These are phyloP conservation scores for Trypanosoma theileri DNA, from an alignment of 208 protist genomes.

Conservation along the genomic window DNA sequence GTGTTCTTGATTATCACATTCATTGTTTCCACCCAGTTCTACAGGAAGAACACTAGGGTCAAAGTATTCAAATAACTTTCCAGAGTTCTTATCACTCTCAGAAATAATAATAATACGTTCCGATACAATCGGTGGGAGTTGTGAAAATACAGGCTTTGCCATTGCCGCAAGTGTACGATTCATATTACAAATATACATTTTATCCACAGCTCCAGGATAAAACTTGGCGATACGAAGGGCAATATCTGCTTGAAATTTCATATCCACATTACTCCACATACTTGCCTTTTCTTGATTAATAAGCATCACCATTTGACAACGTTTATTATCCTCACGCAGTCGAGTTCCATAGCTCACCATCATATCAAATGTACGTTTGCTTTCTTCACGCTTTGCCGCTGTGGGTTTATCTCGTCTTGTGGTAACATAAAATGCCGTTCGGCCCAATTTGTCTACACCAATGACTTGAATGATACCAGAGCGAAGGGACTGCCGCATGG, in stretches of 20 bases:
- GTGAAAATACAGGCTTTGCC: slow-evolving; percentile 62
- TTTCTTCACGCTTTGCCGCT: slow-evolving; percentile 41
- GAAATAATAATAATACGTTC: slow-evolving; percentile 62
- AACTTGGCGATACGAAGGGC: slow-evolving; percentile 69
- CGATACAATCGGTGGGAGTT: slow-evolving; percentile 54
- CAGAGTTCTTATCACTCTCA: slow-evolving; percentile 38
- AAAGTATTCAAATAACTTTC: slow-evolving; percentile 49
- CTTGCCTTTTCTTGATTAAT: slow-evolving; percentile 63
- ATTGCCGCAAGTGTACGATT: slow-evolving; percentile 38
- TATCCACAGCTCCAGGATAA: slow-evolving; percentile 58
- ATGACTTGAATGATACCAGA: slow-evolving; percentile 65
- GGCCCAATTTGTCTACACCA: slow-evolving; percentile 57
- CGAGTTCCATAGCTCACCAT: slow-evolving; percentile 68
- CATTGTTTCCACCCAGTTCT: slow-evolving; percentile 53
- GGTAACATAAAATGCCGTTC: slow-evolving; percentile 49
- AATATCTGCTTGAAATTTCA: slow-evolving; percentile 62
- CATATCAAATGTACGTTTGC: slow-evolving; percentile 61
- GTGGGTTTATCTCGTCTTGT: slow-evolving; percentile 46
- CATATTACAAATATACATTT: slow-evolving; percentile 82
- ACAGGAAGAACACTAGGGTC: slow-evolving; percentile 57
- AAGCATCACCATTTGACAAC: slow-evolving; percentile 57
- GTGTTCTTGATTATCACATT: slow-evolving; percentile 44
- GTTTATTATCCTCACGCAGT: slow-evolving; percentile 46
- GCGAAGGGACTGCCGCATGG: slow-evolving; percentile 49
- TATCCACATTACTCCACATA: slow-evolving; percentile 65